Evolutionary conservation across 2,329 filamentous ascomycete genomes (phyloP), one percentile per base, ranked within the genome.

Genomic region (Penicillium vulpinum): DNA sequence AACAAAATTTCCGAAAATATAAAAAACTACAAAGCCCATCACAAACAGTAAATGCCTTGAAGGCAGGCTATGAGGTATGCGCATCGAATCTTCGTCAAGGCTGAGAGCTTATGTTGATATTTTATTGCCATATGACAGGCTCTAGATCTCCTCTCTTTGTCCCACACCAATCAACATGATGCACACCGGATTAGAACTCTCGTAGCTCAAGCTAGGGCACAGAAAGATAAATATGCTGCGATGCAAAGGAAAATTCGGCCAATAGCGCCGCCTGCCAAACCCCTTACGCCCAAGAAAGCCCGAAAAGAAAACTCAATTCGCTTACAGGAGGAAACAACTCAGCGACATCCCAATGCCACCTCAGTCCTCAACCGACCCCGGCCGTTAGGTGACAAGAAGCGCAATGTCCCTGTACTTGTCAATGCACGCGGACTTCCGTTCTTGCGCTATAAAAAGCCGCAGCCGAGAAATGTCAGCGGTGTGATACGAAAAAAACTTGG

Each of bases 361-460:
- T 61, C 75, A 7, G 70, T 77, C 6, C 57, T 77, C 21, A 65
- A 63, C n/a, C 73, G 75, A 18, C 75, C 75, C 38, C 63, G 60
- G 29, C 61, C 64, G 9, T 51, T 67, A 9, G 66, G 77, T 7
- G 68, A 61, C 48, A 75, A 75, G n/a, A 69, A 66, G 46, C 73
- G 77, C 18, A 70, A 66, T 48, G 65, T 79, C 8, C 77, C 77
- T 24, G 65, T 71, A 7, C 66, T 78, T 13, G 75, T 78, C 38
- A 74, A 70, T 61, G 76, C 76, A 13, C 71, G 75, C 8, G 75
- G 75, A 15, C 54, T 79, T 11, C 76, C 77, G 2, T 73, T 78
- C 41, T 62, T 79, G 45, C 73, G 76, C 47, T 76, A 78, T 49
- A 76, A 77, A 49, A 79, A 79, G 46, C 77, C 77, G 2, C 74